Conservation (phyloP, 208 protist genomes). For the Leishmania gerbilli region DNA sequence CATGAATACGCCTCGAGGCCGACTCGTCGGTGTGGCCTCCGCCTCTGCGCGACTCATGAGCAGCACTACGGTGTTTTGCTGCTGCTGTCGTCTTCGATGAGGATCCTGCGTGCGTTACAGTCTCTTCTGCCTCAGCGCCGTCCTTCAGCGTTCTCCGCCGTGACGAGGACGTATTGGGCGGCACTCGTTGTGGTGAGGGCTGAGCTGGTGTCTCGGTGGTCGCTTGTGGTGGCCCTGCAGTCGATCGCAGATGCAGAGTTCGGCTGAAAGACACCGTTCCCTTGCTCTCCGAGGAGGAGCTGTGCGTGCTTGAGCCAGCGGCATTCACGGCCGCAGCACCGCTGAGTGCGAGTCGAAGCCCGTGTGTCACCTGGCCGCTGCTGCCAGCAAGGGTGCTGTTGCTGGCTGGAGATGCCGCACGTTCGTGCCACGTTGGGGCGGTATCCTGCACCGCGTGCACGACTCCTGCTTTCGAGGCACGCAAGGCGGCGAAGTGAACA, state of each 20-base stretch:
- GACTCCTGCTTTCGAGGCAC: neutral
- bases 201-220: neutral
- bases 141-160: neutral
- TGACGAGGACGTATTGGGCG: neutral
- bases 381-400: neutral
- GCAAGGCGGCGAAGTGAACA: neutral
- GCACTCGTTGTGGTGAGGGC: neutral
- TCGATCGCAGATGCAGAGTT: constrained; percentile 4
- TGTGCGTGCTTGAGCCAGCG: neutral
- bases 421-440: neutral
- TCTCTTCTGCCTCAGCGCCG: neutral
- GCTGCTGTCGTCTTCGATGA: neutral
- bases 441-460: neutral
- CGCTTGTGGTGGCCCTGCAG: neutral
- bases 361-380: neutral
- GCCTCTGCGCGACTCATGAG: neutral
- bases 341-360: constrained; percentile 3
- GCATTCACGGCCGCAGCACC: neutral
- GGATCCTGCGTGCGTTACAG: neutral
- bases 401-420: neutral
- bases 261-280: neutral
- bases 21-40: neutral
- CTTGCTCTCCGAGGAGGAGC: neutral
- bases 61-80: neutral
- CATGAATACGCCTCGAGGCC: neutral